phyloP scores from a whole-genome alignment of 2,329 filamentous ascomycete genomes.

The Zalaria obscura region DNA sequence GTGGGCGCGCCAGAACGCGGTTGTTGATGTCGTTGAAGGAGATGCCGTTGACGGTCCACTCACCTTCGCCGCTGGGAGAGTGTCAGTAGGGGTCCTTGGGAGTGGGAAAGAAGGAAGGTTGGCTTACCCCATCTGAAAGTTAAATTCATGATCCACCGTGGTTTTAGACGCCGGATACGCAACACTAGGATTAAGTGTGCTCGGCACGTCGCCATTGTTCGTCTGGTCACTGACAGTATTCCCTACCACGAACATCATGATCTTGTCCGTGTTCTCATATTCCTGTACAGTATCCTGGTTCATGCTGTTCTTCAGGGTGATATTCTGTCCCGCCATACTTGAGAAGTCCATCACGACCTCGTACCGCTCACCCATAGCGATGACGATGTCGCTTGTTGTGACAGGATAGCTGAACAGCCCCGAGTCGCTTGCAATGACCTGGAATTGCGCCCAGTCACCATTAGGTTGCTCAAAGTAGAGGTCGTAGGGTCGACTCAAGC shows the following conservation, averaged over 20 bases:
- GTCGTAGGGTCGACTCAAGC: constrained; percentile 34
- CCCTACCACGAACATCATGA: constrained; percentile 26
- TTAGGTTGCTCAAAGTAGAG: constrained; percentile 30
- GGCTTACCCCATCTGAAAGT: constrained; percentile 10
- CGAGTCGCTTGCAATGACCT: constrained; percentile 40
- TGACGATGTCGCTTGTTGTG: constrained; percentile 24
- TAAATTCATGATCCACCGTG: constrained; percentile 17
- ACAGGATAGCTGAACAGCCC: constrained; percentile 38
- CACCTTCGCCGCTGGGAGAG: constrained; percentile 9
- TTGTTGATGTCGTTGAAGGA: constrained; percentile 18
- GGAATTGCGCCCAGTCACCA: constrained; percentile 29
- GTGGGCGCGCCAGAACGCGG: constrained; percentile 19
- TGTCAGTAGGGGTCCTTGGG: neutral
- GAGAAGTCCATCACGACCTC: constrained; percentile 45
- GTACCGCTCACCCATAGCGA: constrained; percentile 44
- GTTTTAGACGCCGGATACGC: constrained; percentile 12
- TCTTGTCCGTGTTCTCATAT: constrained; percentile 36
- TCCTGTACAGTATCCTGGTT: constrained; percentile 27
- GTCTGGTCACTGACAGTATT: constrained; percentile 20
- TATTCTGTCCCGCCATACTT: constrained; percentile 31
- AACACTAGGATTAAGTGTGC: constrained; percentile 12
- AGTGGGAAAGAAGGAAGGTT: neutral
- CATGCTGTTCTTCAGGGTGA: constrained; percentile 10
- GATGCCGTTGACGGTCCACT: constrained; percentile 21
- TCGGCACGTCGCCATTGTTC: constrained; percentile 21